A percentile compares a stretch with the other conserved stretches of the same genome.
Evolutionary conservation across 306 rosid genomes (phyloP).

Genomic region (Ormosia emarginata): DNA sequence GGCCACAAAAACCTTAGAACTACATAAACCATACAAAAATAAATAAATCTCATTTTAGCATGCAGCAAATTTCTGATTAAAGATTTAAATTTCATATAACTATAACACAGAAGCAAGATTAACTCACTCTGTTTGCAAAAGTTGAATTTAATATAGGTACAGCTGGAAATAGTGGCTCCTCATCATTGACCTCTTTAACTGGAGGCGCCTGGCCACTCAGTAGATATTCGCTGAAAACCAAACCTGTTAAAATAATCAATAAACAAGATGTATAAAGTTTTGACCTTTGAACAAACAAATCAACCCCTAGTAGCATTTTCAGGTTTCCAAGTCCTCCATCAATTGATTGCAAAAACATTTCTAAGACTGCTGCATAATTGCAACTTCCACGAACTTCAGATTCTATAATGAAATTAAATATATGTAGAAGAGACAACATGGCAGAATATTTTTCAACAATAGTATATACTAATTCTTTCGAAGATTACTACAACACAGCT

Average conservation of each 20-base stretch:
- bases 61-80: constrained; percentile 1
- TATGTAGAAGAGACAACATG: not conserved
- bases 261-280: not conserved
- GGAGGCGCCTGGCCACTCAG: constrained; percentile 89
- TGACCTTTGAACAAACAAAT: constrained; percentile 9
- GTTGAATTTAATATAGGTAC: constrained; percentile 56
- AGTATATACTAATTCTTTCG: not conserved
- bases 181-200: constrained; percentile 77
- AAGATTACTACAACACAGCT: not conserved
- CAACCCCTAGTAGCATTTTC: constrained; percentile 13
- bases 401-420: constrained; percentile 6
- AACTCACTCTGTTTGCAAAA: constrained; percentile 58
- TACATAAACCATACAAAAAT: not conserved
- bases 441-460: not conserved
- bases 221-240: constrained; percentile 90
- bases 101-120: not conserved
- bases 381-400: constrained; percentile 7
- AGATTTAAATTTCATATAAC: constrained; percentile 3
- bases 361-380: not conserved
- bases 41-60: not conserved
- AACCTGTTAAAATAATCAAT: constrained; percentile 57
- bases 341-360: constrained; percentile 1
- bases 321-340: constrained; percentile 8
- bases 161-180: constrained; percentile 89
- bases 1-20: not conserved